These are phyloP conservation scores for Solanum hybrid DNA, from an alignment of 305 asterid species.

Conservation along the genomic window DNA sequence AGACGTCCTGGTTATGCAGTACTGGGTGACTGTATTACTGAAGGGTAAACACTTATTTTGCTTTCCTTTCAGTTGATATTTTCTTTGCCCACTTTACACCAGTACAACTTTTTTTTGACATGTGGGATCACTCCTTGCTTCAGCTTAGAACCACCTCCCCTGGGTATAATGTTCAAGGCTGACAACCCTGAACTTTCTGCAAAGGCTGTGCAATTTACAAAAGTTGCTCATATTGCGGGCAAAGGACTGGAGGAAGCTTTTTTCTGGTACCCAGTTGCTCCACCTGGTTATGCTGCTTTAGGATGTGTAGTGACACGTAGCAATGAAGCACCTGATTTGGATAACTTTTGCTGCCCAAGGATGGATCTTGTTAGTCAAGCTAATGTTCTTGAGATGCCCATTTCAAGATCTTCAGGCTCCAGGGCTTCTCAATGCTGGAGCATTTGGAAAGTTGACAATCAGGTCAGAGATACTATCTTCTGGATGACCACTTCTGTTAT, in stretches of 20 bases:
- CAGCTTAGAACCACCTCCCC: slow-evolving; percentile 97
- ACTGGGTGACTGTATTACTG: slow-evolving; percentile 91
- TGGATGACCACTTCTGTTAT: neutral
- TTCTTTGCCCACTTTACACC: neutral
- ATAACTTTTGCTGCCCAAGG: slow-evolving; percentile 83
- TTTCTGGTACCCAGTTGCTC: slow-evolving; percentile 98
- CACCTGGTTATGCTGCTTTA: slow-evolving; percentile 91
- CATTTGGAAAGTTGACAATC: slow-evolving; percentile 98
- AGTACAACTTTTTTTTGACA: neutral
- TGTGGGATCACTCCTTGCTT: slow-evolving; percentile 12
- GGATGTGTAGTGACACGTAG: slow-evolving; percentile 77
- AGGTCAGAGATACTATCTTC: slow-evolving; percentile 37
- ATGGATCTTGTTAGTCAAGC: slow-evolving; percentile 89
- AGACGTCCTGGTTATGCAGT: slow-evolving; percentile 77
- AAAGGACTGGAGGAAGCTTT: slow-evolving; percentile 79
- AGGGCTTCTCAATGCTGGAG: slow-evolving; percentile 89
- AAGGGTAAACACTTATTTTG: slow-evolving; percentile 45
- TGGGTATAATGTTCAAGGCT: slow-evolving; percentile 80
- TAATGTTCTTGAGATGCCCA: slow-evolving; percentile 75
- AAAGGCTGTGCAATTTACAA: slow-evolving; percentile 77
- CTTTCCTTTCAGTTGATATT: slow-evolving; percentile 4
- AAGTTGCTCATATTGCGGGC: slow-evolving; percentile 79
- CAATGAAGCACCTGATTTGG: slow-evolving; percentile 69
- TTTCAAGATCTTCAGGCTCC: slow-evolving; percentile 74
- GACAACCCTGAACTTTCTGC: slow-evolving; percentile 80